A percentile compares a stretch with the other conserved stretches of the same genome.
Evolutionary conservation across 805 yeast genomes (phyloP).

Genomic region (Wickerhamiella azymoides): DNA sequence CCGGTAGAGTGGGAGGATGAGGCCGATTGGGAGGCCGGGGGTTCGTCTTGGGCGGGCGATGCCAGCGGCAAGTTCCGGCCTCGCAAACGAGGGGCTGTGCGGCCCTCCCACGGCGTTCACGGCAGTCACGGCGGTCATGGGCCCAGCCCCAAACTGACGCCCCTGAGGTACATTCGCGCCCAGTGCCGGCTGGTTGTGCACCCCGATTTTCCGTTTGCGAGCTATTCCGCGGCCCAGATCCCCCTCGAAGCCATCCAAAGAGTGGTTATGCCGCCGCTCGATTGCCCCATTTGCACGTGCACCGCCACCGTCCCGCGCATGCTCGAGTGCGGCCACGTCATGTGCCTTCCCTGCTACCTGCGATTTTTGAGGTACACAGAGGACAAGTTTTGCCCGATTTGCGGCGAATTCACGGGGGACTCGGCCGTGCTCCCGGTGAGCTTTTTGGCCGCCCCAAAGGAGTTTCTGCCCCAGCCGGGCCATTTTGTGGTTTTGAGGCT

Average conservation of each 20-base stretch:
- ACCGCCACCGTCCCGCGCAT: constrained; percentile 85
- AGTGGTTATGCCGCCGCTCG: constrained; percentile 55
- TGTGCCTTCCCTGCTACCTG: constrained; percentile 71
- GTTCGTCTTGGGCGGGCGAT: not conserved
- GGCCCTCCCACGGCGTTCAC: not conserved
- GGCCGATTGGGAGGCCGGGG: not conserved
- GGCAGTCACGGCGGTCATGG: too few species aligned
- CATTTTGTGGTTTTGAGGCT: constrained; percentile 16
- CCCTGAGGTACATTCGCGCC: constrained; percentile 2
- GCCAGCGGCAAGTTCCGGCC: not conserved
- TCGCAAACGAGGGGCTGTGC: not conserved
- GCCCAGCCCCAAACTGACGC: constrained; percentile 1
- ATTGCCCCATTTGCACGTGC: constrained; percentile 85
- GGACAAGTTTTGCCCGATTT: constrained; percentile 17
- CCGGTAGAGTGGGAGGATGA: not conserved
- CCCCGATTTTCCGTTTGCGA: constrained; percentile 28
- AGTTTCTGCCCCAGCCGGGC: constrained; percentile 15
- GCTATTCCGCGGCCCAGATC: constrained; percentile 40
- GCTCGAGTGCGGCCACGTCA: constrained; percentile 88
- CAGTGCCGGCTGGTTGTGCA: constrained; percentile 67
- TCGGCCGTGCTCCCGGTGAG: constrained; percentile 13
- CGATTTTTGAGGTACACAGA: constrained; percentile 42
- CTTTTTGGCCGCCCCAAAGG: constrained; percentile 12
- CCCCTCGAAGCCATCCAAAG: constrained; percentile 48
- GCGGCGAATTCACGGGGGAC: constrained; percentile 13